These are phyloP conservation scores for Schizosaccharomyces lindneri DNA, from an alignment of 805 yeast genomes.

Conservation along the genomic window DNA sequence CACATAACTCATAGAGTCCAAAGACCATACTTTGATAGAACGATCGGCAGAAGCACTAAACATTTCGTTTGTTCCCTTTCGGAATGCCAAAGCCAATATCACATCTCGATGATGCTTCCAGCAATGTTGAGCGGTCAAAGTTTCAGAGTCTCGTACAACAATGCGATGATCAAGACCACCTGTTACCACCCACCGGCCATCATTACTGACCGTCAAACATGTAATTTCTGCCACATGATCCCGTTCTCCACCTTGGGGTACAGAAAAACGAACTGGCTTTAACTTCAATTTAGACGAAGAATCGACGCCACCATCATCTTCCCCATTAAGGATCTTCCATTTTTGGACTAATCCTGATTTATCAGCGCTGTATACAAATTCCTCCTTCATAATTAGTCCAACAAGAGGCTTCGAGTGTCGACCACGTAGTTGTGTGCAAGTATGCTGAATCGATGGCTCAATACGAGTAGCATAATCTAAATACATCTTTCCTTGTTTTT, in stretches of 20 bases:
- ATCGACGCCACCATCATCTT: constrained; percentile 9
- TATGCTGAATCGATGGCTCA: neutral
- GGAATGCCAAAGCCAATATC: constrained; percentile 48
- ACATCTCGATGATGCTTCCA: constrained; percentile 50
- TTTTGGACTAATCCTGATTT: constrained; percentile 61
- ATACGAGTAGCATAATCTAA: constrained; percentile 15
- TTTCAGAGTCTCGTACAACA: constrained; percentile 67
- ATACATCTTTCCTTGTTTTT: constrained; percentile 62
- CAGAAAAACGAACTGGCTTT: neutral
- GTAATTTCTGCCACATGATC: constrained; percentile 60
- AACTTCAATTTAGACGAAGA: neutral
- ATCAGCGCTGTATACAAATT: constrained; percentile 51
- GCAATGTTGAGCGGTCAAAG: constrained; percentile 47
- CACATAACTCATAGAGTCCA: constrained; percentile 66
- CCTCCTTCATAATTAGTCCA: constrained; percentile 28
- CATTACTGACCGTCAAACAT: constrained; percentile 61
- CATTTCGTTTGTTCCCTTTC: constrained; percentile 58
- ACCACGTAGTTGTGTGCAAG: neutral
- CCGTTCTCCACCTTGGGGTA: constrained; percentile 24
- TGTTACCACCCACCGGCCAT: constrained; percentile 70
- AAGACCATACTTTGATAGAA: constrained; percentile 64
- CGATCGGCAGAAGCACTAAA: constrained; percentile 86
- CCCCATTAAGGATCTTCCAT: constrained; percentile 29
- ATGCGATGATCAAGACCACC: constrained; percentile 71
- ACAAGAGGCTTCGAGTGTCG: neutral